A percentile compares a stretch with the other conserved stretches of the same genome.
These are phyloP conservation scores for Anastatica hierochuntica DNA, from an alignment of 345 rosid species.

Conservation along the genomic window DNA sequence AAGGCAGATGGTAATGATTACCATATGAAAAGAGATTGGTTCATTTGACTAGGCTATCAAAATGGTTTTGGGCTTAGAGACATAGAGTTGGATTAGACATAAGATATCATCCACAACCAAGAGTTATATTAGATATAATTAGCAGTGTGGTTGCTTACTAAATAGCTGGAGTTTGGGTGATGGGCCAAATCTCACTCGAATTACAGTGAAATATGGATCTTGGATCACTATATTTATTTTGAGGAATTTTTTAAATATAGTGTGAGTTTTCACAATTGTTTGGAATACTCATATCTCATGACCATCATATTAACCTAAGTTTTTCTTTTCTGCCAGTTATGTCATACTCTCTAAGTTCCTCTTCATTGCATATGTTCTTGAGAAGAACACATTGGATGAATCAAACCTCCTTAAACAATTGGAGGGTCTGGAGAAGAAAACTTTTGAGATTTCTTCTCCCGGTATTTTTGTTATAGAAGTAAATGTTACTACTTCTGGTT, in stretches of 20 bases:
- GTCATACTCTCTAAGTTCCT: neutral
- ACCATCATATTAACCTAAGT: neutral
- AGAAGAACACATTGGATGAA: neutral
- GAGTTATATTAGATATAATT: neutral
- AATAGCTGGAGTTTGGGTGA: neutral
- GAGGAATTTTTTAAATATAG: neutral
- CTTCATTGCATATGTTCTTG: neutral
- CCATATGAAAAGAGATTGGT: neutral
- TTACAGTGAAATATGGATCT: neutral
- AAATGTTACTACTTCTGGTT: neutral
- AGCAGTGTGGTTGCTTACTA: neutral
- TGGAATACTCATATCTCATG: neutral
- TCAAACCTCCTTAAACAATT: neutral
- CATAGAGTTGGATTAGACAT: neutral
- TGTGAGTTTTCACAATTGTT: neutral
- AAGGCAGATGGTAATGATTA: neutral
- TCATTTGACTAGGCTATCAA: neutral
- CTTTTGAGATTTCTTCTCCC: neutral
- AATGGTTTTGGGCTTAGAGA: neutral
- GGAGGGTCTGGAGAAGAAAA: neutral
- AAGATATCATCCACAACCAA: neutral
- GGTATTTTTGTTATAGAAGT: neutral
- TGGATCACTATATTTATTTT: neutral
- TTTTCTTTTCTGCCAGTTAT: neutral
- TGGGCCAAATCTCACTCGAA: neutral